phyloP scores from a whole-genome alignment of 306 rosid genomes.

The Rosa rugosa region DNA sequence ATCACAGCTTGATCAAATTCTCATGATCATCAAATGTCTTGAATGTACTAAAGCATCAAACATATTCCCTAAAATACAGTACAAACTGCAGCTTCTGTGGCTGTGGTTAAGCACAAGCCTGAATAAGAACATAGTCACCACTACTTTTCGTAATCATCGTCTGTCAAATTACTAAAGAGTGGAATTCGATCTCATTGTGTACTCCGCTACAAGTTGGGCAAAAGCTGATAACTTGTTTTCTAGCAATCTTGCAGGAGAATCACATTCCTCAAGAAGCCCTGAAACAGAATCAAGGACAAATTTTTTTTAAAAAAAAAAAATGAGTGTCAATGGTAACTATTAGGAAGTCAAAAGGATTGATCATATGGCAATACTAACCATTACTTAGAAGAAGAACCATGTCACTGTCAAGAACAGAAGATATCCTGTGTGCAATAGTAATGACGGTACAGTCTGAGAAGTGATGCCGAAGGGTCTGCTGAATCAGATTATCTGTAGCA shows the following conservation, averaged over 20 bases:
- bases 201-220: conserved; percentile 79
- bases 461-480: conserved; percentile 65
- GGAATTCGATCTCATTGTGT: conserved; percentile 58
- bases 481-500: conserved; percentile 85
- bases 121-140: not conserved
- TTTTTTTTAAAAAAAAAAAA: not conserved
- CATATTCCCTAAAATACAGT: not conserved
- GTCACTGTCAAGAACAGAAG: conserved; percentile 76
- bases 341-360: not conserved
- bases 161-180: conserved; percentile 16
- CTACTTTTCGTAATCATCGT: conserved; percentile 26
- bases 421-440: conserved; percentile 79
- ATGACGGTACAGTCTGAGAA: conserved; percentile 64
- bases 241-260: conserved; percentile 59
- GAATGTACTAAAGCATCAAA: not conserved
- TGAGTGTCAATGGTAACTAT: not conserved
- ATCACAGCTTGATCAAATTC: not conserved
- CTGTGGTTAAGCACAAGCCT: not conserved
- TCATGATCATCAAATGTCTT: not conserved
- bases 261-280: conserved; percentile 75
- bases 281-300: conserved; percentile 15
- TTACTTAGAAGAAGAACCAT: conserved; percentile 79
- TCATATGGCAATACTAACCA: conserved; percentile 36
- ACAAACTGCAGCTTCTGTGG: not conserved
- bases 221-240: conserved; percentile 77